These are phyloP conservation scores for Claviceps paspali DNA, from an alignment of 2,329 filamentous ascomycete species.

Conservation along the genomic window DNA sequence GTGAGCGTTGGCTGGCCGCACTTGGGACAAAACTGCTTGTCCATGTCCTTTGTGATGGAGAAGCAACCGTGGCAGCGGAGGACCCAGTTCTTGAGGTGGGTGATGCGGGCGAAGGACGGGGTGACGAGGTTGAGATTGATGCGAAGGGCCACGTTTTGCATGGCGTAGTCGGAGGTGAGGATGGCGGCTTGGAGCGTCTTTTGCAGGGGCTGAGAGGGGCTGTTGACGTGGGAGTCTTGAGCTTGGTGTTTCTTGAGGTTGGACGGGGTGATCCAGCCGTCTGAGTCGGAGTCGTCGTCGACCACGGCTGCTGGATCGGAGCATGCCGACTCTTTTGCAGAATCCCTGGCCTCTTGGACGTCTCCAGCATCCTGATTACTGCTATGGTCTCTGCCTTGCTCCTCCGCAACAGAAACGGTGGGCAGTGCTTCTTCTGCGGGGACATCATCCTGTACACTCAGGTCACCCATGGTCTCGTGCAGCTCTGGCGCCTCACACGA, in stretches of 20 bases:
- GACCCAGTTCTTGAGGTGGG: constrained; percentile 73
- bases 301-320: constrained; percentile 16
- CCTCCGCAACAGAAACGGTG: neutral
- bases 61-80: constrained; percentile 93
- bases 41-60: constrained; percentile 65
- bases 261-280: constrained; percentile 86
- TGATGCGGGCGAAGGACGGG: constrained; percentile 62
- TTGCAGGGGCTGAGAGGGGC: constrained; percentile 34
- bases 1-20: constrained; percentile 82
- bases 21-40: constrained; percentile 78
- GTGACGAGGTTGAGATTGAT: constrained; percentile 89
- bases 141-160: constrained; percentile 92
- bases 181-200: constrained; percentile 72
- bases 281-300: constrained; percentile 31
- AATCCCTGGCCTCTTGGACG: too few relatives aligned
- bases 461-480: constrained; percentile 10
- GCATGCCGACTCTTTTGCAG: too few relatives aligned
- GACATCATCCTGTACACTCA: constrained; percentile 9
- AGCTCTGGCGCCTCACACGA: constrained; percentile 8
- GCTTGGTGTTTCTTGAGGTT: constrained; percentile 79
- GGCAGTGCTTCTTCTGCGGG: neutral
- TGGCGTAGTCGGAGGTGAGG: constrained; percentile 88
- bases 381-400: too few relatives aligned
- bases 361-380: too few relatives aligned
- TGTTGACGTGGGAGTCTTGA: constrained; percentile 37